Evolutionary conservation across 2,329 filamentous ascomycete species (phyloP), one percentile per base, ranked within the genome.

Genomic region (Botrytis squamosa): DNA sequence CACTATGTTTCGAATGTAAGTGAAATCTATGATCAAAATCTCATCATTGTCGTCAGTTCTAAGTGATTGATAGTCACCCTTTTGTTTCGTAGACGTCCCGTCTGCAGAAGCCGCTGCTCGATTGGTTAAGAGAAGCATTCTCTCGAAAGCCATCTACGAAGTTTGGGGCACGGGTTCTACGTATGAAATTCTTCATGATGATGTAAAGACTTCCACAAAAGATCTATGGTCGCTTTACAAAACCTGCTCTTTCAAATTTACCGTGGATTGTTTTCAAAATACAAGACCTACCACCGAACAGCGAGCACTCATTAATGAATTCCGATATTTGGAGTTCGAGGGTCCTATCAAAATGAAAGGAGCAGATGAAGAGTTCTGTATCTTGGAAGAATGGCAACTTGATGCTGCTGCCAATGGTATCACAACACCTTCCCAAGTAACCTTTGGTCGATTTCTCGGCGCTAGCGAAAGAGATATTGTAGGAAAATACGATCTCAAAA

Each of bases 401-500:
- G 84, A 84, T 73, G 86, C 85, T 49, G 82, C 86, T 20, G 85
- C 83, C 44, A 81, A 85, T 16, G 84, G 84, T 2, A 79, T 87
- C 29, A 82, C 83, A n/a, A 84, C 88, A 2, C 91, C 91, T 0
- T 85, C 88, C 52, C 84, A 84, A 57, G 83, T 94, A 38, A 92
- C 92, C 80, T 87, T 98, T 40, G 94, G 93, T 18, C 89, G 94
- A 14, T 88, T 89, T 73, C 82, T 98, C 38, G 91, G 86, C 2
- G 84, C 84, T 20, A 91, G 92, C 3, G 88, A 88, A 4, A 88
- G 95, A 63, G 89, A 92, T 71, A 85, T 91, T 8, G 86, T 93
- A 46, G 85, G 88, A 52, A 92, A 88, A 38, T 97, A 95, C 80
- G 94, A 97, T 81, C 86, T 99, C 36, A 99, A 99, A 86, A 97